phyloP scores from a whole-genome alignment of 2,329 filamentous ascomycete species.

The Graphilbum sp. region DNA sequence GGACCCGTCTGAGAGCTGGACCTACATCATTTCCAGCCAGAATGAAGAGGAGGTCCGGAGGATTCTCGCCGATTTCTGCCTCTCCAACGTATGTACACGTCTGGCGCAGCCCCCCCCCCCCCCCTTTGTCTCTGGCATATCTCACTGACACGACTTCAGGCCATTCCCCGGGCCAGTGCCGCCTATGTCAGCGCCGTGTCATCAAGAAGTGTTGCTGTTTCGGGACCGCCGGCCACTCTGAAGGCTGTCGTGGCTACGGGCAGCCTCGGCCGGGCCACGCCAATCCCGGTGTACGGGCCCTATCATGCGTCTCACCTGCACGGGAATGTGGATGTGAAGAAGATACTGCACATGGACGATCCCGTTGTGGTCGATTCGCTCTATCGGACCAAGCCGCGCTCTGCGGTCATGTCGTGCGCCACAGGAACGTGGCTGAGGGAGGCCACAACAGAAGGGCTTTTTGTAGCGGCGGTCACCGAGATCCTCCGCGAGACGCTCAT shows the following conservation, averaged over 20 bases:
- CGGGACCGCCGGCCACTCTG: conserved; percentile 34
- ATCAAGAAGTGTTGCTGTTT: conserved; percentile 31
- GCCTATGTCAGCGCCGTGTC: conserved; percentile 38
- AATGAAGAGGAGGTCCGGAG: conserved; percentile 31
- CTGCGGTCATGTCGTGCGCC: conserved; percentile 33
- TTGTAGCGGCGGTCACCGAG: conserved; percentile 27
- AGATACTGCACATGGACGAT: conserved; percentile 27
- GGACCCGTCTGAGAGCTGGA: conserved; percentile 44
- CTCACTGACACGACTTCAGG: conserved; percentile 14
- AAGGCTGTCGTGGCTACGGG: conserved; percentile 23
- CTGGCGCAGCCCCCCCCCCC: too few relatives aligned
- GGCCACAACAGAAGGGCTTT: conserved; percentile 23
- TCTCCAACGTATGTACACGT: conserved; percentile 25
- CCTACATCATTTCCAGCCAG: conserved; percentile 43
- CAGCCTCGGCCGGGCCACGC: conserved; percentile 25
- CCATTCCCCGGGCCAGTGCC: conserved; percentile 25
- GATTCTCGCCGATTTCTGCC: conserved; percentile 39
- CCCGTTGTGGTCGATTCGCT: conserved; percentile 21
- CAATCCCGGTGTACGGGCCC: conserved; percentile 37
- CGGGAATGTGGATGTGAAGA: conserved; percentile 23
- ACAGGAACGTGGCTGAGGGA: conserved; percentile 26
- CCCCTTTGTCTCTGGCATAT: too few relatives aligned
- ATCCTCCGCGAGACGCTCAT: conserved; percentile 32
- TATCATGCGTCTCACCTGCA: conserved; percentile 42
- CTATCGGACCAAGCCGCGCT: conserved; percentile 25